Conservation (phyloP, 441 rosid genomes). For the Codiaeum variegatum region DNA sequence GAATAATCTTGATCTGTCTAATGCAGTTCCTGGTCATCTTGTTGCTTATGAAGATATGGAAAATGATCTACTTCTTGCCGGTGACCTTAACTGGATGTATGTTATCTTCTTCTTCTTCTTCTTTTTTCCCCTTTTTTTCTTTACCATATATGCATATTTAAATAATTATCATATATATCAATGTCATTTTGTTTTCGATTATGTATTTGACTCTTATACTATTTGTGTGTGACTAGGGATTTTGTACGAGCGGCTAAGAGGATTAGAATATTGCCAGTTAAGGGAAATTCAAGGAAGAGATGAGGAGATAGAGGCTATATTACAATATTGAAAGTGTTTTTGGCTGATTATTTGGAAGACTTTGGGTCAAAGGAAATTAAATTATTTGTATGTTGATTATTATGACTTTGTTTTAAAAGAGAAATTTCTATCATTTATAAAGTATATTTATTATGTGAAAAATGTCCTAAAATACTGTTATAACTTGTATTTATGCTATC, state of each 20-base stretch:
- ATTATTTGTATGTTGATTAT: no score
- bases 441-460: no score
- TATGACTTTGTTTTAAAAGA: no score
- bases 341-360: not conserved
- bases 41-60: slow-evolving; percentile 87
- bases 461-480: no score
- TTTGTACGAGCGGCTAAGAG: slow-evolving; percentile 88
- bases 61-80: slow-evolving; percentile 87
- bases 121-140: no score
- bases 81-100: slow-evolving; percentile 89
- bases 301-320: slow-evolving; percentile 31
- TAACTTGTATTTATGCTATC: not conserved
- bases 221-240: slow-evolving; percentile 46
- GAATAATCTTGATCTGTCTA: slow-evolving; percentile 55
- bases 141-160: not conserved
- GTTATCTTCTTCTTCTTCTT: not conserved
- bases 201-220: not conserved
- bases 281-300: slow-evolving; percentile 46
- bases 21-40: slow-evolving; percentile 77
- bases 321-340: not conserved
- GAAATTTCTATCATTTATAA: no score
- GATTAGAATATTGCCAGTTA: slow-evolving; percentile 76
- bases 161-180: no score
- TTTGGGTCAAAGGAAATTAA: not conserved
- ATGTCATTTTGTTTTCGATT: no score